Evolutionary conservation across 768 basidiomycete species (phyloP), one percentile per base, ranked within the genome.

Genomic region (Agrocybe praecox): DNA sequence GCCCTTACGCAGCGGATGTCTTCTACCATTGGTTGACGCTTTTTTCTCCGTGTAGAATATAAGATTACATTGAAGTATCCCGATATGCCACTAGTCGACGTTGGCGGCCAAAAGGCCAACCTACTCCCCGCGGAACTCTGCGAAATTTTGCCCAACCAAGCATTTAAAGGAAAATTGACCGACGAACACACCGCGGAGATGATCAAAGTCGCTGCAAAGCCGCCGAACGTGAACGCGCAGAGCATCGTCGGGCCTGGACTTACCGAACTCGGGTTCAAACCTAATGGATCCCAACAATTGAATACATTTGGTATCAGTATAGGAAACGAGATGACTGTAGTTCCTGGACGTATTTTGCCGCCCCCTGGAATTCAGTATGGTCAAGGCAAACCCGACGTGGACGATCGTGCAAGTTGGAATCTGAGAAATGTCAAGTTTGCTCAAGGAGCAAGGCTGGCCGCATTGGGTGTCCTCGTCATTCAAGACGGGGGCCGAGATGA

Each of bases 401-500:
- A 91, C 54, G 80, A 77, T 29, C 80, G 83, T n/a, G 92, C 88
- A 0, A 83, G 84, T 61, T 94, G 92, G 92, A 94, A 93, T 59
- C 74, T 93, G 56, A 80, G 81, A 46, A 76, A 79, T 44, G 79
- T 88, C 62, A 83, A 80, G 61, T 93, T 93, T 64, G 72, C 82
- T 2, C 70, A 67, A 22, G 88, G 89, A 10, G 84, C 76, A 7
- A 70, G 63, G 14, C 69, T 94, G 48, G 73, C 74, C 21, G 82
- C 81, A 21, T 92, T 90, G 89, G 81, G 78, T 1, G 86, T 92
- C 11, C 72, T 94, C 14, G 72, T 91, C 43, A 83, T 94, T 60
- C 72, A 76, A 55, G 90, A 92, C 60, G 75, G 79, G 12, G 22
- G 29, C 14, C 66, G 81, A n/a, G 82, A 84, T 43, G 90, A 92